These are phyloP conservation scores for Psilocybe sp. DNA, from an alignment of 768 basidiomycete species.

Conservation along the genomic window DNA sequence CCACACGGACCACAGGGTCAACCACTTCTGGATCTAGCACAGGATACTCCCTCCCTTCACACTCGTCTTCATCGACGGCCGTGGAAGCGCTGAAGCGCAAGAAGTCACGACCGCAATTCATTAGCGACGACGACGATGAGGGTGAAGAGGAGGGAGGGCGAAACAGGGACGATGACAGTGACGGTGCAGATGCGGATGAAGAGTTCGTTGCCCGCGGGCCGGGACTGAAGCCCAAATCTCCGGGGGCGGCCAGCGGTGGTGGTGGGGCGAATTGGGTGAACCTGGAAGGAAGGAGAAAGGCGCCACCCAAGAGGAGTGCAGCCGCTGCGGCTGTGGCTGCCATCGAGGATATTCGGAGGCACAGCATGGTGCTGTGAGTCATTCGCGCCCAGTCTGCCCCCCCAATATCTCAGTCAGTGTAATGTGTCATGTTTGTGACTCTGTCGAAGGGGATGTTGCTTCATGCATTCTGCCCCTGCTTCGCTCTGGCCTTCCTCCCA, in stretches of 20 bases:
- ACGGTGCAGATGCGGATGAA: conserved; percentile 69
- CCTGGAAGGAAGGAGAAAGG: conserved; percentile 54
- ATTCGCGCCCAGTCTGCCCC: too few relatives aligned
- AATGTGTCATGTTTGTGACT: too few relatives aligned
- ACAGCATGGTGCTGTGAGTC: conserved; percentile 62
- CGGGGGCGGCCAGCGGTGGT: background rate
- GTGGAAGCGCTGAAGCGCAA: conserved; percentile 41
- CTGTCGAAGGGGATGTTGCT: too few relatives aligned
- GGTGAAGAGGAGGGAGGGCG: too few relatives aligned
- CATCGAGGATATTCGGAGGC: conserved; percentile 56
- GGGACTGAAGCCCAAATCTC: too few relatives aligned
- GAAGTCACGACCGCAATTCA: conserved; percentile 49
- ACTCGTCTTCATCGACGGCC: conserved; percentile 16
- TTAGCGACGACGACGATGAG: conserved; percentile 33
- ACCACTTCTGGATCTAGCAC: conserved; percentile 23
- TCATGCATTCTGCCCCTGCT: too few relatives aligned
- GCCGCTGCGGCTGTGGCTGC: conserved; percentile 30
- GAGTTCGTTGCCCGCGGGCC: conserved; percentile 44
- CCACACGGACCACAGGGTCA: conserved; percentile 25
- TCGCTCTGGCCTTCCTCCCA: too few relatives aligned
- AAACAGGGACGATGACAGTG: conserved; percentile 35
- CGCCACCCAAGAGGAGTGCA: conserved; percentile 26
- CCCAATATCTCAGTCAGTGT: too few relatives aligned
- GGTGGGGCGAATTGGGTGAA: conserved; percentile 44
- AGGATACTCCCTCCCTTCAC: conserved; percentile 16